Conservation (phyloP, 805 yeast genomes). For the Ogataea minuta region DNA sequence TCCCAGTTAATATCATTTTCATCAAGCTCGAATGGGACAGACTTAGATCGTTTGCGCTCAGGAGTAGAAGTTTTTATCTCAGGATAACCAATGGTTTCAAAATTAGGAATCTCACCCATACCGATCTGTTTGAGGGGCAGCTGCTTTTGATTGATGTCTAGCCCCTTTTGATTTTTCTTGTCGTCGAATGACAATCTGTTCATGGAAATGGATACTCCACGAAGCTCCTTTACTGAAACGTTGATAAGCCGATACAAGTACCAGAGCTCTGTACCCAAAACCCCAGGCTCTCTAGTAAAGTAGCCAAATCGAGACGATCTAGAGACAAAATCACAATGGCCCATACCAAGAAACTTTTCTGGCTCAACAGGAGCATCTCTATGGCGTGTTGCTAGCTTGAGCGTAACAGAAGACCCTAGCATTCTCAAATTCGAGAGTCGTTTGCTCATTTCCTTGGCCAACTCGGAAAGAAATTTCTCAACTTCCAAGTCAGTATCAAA, state of each 20-base stretch:
- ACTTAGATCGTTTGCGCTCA: conserved; percentile 9
- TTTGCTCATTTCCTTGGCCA: conserved; percentile 57
- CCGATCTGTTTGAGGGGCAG: conserved; percentile 31
- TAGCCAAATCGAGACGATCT: conserved; percentile 59
- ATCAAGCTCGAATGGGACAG: conserved; percentile 1
- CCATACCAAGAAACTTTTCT: conserved; percentile 81
- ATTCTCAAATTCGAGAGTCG: conserved; percentile 49
- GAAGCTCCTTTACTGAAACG: conserved; percentile 56
- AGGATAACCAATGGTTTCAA: no score
- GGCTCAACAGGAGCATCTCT: conserved; percentile 71
- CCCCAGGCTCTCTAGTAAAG: conserved; percentile 57
- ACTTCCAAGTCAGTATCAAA: conserved; percentile 60
- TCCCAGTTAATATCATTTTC: conserved; percentile 53
- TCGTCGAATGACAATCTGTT: conserved; percentile 49
- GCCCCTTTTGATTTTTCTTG: conserved; percentile 15
- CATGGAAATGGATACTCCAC: conserved; percentile 79
- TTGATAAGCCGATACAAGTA: conserved; percentile 53
- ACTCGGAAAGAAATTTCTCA: conserved; percentile 56
- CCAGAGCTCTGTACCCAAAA: conserved; percentile 59
- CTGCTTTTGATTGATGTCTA: conserved; percentile 31
- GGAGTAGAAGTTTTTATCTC: neutral
- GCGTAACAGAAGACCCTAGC: conserved; percentile 55
- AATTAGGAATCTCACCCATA: no score
- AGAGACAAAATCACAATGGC: conserved; percentile 64
- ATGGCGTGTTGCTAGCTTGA: conserved; percentile 66